Percentiles rank a stretch among this genome's conserved stretches.
These are phyloP conservation scores for Tylopilus balloui DNA, from an alignment of 768 basidiomycete genomes.

Conservation along the genomic window DNA sequence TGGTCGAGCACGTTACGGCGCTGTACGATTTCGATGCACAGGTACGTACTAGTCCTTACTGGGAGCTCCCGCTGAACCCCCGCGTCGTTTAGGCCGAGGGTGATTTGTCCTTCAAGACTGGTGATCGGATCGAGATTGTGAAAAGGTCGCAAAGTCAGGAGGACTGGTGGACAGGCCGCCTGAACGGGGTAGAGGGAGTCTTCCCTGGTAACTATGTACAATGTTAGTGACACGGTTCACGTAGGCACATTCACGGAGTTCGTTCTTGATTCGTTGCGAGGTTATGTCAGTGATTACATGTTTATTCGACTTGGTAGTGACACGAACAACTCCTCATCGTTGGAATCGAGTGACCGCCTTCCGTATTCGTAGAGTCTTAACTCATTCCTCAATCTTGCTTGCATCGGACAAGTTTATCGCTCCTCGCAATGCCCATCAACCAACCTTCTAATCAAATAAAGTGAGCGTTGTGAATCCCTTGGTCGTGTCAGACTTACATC, in stretches of 20 bases:
- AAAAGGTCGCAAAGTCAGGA: slow-evolving; percentile 77
- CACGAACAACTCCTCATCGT: slow-evolving; percentile 18
- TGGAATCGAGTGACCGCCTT: slow-evolving; percentile 3
- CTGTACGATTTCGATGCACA: slow-evolving; percentile 94
- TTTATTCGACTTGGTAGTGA: not conserved
- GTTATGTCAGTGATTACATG: not conserved
- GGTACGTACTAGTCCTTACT: slow-evolving; percentile 35
- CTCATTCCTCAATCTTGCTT: not conserved
- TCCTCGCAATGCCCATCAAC: slow-evolving; percentile 45
- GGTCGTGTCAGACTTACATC: slow-evolving; percentile 1
- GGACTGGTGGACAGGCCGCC: slow-evolving; percentile 96
- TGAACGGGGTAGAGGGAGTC: slow-evolving; percentile 80
- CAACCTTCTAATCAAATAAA: slow-evolving; percentile 92
- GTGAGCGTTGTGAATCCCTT: slow-evolving; percentile 34
- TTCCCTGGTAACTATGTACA: slow-evolving; percentile 70
- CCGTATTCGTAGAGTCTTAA: not conserved
- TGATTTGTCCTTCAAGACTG: slow-evolving; percentile 83
- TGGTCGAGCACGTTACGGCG: slow-evolving; percentile 78
- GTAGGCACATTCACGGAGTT: not conserved
- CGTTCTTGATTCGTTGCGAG: not conserved
- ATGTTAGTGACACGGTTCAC: slow-evolving; percentile 4
- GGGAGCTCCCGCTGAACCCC: not conserved
- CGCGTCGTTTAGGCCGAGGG: slow-evolving; percentile 66
- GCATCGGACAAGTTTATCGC: not conserved
- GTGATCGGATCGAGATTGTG: slow-evolving; percentile 88